These are phyloP conservation scores for Tubosaeta sp. DNA, from an alignment of 768 basidiomycete species.

Conservation along the genomic window DNA sequence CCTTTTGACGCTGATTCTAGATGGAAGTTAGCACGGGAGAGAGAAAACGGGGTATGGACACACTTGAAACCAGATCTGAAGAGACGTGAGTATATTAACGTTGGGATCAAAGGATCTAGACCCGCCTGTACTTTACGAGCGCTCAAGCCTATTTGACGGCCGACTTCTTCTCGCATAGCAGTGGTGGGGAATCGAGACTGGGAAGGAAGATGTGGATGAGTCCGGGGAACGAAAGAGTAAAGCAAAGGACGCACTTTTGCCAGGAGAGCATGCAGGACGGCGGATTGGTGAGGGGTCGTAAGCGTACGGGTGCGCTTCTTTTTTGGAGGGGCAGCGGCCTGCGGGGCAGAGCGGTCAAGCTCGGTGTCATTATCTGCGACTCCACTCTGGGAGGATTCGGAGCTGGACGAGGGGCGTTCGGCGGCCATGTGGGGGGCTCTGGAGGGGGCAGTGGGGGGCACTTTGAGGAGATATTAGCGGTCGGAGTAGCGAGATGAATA, in stretches of 20 bases:
- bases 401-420: slow-evolving; percentile 25
- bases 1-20: slow-evolving; percentile 87
- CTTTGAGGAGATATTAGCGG: slow-evolving; percentile 23
- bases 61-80: slow-evolving; percentile 88
- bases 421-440: slow-evolving; percentile 14
- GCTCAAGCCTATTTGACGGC: slow-evolving; percentile 81
- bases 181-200: slow-evolving; percentile 90
- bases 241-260: slow-evolving; percentile 57
- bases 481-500: slow-evolving; percentile 19
- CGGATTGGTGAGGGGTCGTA: slow-evolving; percentile 85
- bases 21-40: slow-evolving; percentile 8
- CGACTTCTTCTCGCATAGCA: slow-evolving; percentile 83
- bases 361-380: slow-evolving; percentile 60
- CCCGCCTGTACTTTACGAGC: slow-evolving; percentile 87
- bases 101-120: slow-evolving; percentile 11
- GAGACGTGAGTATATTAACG: slow-evolving; percentile 9
- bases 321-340: slow-evolving; percentile 35
- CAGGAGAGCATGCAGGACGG: slow-evolving; percentile 82
- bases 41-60: neutral
- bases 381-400: slow-evolving; percentile 47
- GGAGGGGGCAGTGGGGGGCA: slow-evolving; percentile 4
- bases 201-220: neutral
- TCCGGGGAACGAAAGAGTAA: neutral
- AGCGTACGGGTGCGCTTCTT: slow-evolving; percentile 80
- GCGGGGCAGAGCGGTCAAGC: slow-evolving; percentile 33